Evolutionary conservation across 495 filamentous ascomycete species (phyloP).

Genomic region (Hyaloscypha hepaticicola): DNA sequence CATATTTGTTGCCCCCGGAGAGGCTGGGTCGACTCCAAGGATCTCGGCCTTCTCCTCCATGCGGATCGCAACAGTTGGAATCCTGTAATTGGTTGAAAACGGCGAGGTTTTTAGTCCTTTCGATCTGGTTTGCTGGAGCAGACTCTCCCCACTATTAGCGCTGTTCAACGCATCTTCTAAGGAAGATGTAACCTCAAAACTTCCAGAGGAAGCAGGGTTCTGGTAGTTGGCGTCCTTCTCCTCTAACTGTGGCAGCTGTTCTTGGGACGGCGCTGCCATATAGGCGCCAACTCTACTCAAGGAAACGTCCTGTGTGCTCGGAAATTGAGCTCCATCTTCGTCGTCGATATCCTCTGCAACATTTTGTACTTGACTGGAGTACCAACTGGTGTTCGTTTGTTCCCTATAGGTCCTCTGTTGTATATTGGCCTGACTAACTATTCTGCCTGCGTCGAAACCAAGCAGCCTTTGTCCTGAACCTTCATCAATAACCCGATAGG

Average conservation of each 20-base stretch:
- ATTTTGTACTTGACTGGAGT: conserved; percentile 63
- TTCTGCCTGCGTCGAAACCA: conserved; percentile 66
- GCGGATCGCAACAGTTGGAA: neutral
- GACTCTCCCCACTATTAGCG: neutral
- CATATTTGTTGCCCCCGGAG: neutral
- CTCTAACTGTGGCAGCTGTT: neutral
- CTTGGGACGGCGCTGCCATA: neutral
- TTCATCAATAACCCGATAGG: conserved; percentile 79
- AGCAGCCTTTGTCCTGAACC: conserved; percentile 72
- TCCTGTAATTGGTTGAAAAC: neutral
- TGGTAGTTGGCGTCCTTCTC: neutral
- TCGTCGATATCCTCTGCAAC: conserved; percentile 29
- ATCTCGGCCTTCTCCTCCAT: neutral
- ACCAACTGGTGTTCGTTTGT: conserved; percentile 76
- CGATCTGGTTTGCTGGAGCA: neutral
- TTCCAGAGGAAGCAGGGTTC: conserved; percentile 18
- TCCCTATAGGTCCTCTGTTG: conserved; percentile 64
- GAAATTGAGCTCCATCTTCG: conserved; percentile 22
- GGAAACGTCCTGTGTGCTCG: conserved; percentile 11
- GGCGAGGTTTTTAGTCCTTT: neutral
- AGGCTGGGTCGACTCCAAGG: neutral
- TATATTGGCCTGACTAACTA: conserved; percentile 63
- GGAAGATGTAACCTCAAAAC: conserved; percentile 32
- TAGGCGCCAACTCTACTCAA: conserved; percentile 7
- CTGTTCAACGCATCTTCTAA: conserved; percentile 32